Evolutionary conservation across 2,329 filamentous ascomycete species (phyloP).

Genomic region (Alternaria gansuensis): DNA sequence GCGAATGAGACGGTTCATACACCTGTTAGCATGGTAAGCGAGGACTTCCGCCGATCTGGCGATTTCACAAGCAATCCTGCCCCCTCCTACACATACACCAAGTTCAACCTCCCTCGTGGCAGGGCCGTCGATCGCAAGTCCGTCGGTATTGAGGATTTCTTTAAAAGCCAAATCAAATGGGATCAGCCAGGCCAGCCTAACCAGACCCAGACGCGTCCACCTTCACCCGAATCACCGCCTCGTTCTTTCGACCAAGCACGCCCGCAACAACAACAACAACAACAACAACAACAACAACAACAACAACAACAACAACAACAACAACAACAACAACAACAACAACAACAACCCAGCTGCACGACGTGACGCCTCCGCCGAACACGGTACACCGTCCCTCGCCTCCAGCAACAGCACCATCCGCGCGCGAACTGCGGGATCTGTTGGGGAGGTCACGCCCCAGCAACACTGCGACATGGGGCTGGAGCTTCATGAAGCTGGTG

Average conservation of each 20-base stretch:
- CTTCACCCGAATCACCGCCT: conserved; percentile 52
- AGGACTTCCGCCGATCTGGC: conserved; percentile 68
- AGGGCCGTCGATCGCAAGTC: conserved; percentile 74
- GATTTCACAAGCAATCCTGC: conserved; percentile 63
- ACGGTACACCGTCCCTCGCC: conserved; percentile 47
- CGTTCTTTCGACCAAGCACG: conserved; percentile 46
- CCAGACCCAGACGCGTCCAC: conserved; percentile 42
- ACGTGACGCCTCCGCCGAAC: conserved; percentile 35
- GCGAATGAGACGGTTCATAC: conserved; percentile 73
- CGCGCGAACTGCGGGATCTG: conserved; percentile 53
- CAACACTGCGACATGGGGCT: conserved; percentile 92
- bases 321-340: conserved; percentile 29
- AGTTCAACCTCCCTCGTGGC: conserved; percentile 83
- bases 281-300: conserved; percentile 31
- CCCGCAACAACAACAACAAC: conserved; percentile 29
- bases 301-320: conserved; percentile 32
- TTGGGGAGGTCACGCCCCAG: conserved; percentile 77
- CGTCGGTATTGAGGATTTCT: conserved; percentile 51
- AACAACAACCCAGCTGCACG: conserved; percentile 23
- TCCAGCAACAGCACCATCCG: conserved; percentile 58
- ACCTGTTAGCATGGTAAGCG: conserved; percentile 76
- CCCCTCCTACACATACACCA: conserved; percentile 85
- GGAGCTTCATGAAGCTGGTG: conserved; percentile 85
- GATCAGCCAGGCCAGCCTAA: conserved; percentile 60
- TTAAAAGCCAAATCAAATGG: conserved; percentile 67